These are phyloP conservation scores for Kuraishia capsulata DNA, from an alignment of 805 yeast species.

Conservation along the genomic window DNA sequence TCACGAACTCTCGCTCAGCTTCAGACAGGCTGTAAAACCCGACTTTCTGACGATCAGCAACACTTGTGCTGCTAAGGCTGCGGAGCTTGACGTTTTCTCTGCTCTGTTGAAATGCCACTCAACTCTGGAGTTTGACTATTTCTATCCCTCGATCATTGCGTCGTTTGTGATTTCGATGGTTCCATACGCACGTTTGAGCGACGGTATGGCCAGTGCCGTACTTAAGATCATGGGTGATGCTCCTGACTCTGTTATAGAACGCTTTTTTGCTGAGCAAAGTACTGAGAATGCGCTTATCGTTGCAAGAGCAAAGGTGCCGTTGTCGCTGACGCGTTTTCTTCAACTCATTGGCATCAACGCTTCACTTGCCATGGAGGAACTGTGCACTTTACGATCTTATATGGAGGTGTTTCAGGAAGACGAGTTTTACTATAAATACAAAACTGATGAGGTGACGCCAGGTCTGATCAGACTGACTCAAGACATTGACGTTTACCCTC, in stretches of 20 bases:
- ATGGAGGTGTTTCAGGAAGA: conserved; percentile 36
- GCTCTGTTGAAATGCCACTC: conserved; percentile 31
- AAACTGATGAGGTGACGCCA: conserved; percentile 43
- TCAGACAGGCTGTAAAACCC: conserved; percentile 13
- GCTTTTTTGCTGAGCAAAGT: conserved; percentile 36
- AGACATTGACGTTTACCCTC: conserved; percentile 36
- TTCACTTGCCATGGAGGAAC: conserved; percentile 55
- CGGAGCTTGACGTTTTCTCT: conserved; percentile 32
- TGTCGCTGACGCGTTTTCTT: conserved; percentile 49
- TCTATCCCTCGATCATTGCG: conserved; percentile 42
- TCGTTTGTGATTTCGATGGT: conserved; percentile 33
- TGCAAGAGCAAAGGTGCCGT: conserved; percentile 69
- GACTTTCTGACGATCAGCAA: conserved; percentile 5
- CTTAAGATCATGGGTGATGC: conserved; percentile 30
- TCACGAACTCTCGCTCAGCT: conserved; percentile 9
- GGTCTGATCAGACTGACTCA: conserved; percentile 35
- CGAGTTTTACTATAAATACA: conserved; percentile 29
- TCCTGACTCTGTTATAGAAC: conserved; percentile 33
- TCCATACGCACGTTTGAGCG: conserved; percentile 40
- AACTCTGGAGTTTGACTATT: conserved; percentile 36
- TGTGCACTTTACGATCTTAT: conserved; percentile 51
- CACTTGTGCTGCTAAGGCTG: conserved; percentile 29
- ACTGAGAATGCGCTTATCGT: conserved; percentile 37
- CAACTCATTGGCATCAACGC: conserved; percentile 55
- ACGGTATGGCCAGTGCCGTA: conserved; percentile 32